Percentiles rank a stretch among this genome's conserved stretches.
These are phyloP conservation scores for Isatis tinctoria DNA, from an alignment of 345 rosid genomes.

Conservation along the genomic window DNA sequence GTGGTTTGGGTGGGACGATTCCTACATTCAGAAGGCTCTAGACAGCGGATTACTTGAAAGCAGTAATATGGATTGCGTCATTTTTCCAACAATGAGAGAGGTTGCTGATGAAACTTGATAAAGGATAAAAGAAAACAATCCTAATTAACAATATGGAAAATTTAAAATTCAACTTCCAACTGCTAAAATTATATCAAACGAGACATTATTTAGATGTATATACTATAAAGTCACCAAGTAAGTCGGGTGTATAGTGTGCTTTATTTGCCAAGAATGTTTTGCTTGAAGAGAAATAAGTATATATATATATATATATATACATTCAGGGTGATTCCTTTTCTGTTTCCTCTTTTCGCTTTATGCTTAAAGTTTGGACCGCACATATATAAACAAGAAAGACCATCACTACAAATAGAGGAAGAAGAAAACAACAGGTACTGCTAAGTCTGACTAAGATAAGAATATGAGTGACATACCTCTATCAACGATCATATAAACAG, in stretches of 20 bases:
- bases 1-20: slow-evolving; percentile 51
- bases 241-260: background rate
- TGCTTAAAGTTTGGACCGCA: background rate
- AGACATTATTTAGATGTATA: slow-evolving; percentile 19
- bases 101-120: slow-evolving; percentile 2
- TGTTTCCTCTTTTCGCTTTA: background rate
- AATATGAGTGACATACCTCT: slow-evolving; percentile 20
- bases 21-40: slow-evolving; percentile 55
- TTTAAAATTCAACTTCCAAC: slow-evolving; percentile 3
- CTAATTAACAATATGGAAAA: background rate
- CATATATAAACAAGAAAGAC: background rate
- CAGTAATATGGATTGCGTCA: slow-evolving; percentile 12
- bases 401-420: background rate
- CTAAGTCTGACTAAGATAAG: background rate
- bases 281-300: background rate
- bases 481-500: slow-evolving; percentile 15
- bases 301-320: background rate
- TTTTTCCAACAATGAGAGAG: slow-evolving; percentile 25
- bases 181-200: slow-evolving; percentile 9
- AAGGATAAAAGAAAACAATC: background rate
- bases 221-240: slow-evolving; percentile 8
- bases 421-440: slow-evolving; percentile 5
- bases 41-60: slow-evolving; percentile 20
- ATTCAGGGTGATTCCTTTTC: slow-evolving; percentile 2
- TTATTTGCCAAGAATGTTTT: slow-evolving; percentile 11